Conservation (phyloP, 2,329 filamentous ascomycete species). For the Talaromyces atroroseus region DNA sequence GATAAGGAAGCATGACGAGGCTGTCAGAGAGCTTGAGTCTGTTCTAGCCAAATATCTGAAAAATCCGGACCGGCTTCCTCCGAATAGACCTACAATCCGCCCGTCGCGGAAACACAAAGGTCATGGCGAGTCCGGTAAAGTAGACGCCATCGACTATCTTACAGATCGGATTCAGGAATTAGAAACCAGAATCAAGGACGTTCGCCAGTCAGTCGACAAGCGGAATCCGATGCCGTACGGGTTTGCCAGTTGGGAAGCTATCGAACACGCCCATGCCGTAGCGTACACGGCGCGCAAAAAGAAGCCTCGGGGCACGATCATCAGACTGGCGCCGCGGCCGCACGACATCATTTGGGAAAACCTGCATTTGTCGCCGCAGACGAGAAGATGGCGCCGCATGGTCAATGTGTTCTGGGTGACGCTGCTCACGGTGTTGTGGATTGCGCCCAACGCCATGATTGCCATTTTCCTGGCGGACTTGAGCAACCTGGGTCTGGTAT, state of each 20-base stretch:
- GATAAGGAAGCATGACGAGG: constrained; percentile 75
- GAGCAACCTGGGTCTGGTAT: constrained; percentile 70
- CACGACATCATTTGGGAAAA: constrained; percentile 97
- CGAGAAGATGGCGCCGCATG: constrained; percentile 66
- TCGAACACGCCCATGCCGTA: constrained; percentile 80
- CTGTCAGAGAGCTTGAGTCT: constrained; percentile 75
- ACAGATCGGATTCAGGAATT: constrained; percentile 77
- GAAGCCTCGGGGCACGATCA: constrained; percentile 69
- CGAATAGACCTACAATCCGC: constrained; percentile 69
- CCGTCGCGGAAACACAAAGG: constrained; percentile 74
- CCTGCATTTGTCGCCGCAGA: constrained; percentile 63
- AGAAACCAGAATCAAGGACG: constrained; percentile 77
- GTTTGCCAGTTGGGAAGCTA: constrained; percentile 88
- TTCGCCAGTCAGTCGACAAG: constrained; percentile 75
- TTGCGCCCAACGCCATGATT: constrained; percentile 88
- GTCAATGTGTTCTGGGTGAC: constrained; percentile 81
- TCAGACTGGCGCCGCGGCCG: constrained; percentile 75
- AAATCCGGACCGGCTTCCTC: constrained; percentile 73
- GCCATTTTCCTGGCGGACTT: constrained; percentile 89
- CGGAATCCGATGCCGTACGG: constrained; percentile 86
- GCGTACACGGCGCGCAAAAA: constrained; percentile 77
- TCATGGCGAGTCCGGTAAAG: constrained; percentile 62
- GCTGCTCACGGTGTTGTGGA: constrained; percentile 76
- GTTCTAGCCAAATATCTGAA: constrained; percentile 86
- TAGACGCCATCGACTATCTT: constrained; percentile 92